Base-by-base conservation (phyloP, 345 rosid genomes). In the Lepidium didymum region DNA sequence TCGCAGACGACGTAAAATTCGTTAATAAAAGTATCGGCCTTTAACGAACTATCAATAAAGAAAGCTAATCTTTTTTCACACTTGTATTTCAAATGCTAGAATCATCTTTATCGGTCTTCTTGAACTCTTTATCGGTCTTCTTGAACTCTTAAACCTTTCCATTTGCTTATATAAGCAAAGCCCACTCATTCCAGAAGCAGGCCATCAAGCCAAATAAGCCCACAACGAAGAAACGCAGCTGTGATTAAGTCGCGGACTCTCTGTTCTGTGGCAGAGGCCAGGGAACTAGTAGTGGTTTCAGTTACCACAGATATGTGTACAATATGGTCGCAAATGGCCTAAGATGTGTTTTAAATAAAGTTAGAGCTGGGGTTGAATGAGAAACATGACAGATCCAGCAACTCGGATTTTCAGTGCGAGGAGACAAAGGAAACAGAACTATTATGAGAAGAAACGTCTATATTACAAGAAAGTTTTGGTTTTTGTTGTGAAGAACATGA, bases 211-310 rank as follows among this genome's bases (percentile, higher is more conserved):
- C 31, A 5, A 27, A 27, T 27, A 27, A 27, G 31, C 31, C 31
- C 27, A 25, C 27, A 25, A 25, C 27, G 27, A 25, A 78, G 78
- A 65, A 75, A 57, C 7, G 27, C 27, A 25, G 27, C 27, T 25
- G 82, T 3, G 96, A 93, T 80, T 85, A 85, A 74, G 79, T 58
- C 27, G 82, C 85, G 3, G 86, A 82, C 62, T 77, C 76, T 34
- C 74, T 83, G 29, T 69, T 62, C 13, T 50, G 73, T 29, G 80
- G 83, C 47, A 79, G 76, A 75, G 79, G 81, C 80, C 73, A 69
- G 69, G 77, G 82, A 63, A 75, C 64, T 51, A 73, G 71, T 37
- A 34, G 45, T 31, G 78, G 70, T 47, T 35, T 80, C 34, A 70
- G 61, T 54, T 80, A 83, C 64, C 8, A 79, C 78, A 65, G 76